phyloP scores from a whole-genome alignment of 176 grass and related monocot genomes.

The Eragrostis nindensis region DNA sequence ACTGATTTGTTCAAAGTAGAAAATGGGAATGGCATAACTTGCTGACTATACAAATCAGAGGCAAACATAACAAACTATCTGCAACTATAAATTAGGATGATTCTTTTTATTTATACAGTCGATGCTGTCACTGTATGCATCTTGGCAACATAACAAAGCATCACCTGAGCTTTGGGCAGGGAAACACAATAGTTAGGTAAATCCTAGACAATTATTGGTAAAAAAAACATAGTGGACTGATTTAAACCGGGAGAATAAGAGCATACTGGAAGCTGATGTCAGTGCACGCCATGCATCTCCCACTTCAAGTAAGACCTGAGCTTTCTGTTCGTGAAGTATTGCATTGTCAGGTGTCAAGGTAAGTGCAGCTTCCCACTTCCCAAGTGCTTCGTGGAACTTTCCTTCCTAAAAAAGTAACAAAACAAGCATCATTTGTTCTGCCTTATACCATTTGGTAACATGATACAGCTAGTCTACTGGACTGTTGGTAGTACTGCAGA shows the following conservation, averaged over 20 bases:
- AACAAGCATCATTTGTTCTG: not conserved
- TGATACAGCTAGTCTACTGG: not conserved
- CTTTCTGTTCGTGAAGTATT: constrained; percentile 80
- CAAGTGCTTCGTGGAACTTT: constrained; percentile 78
- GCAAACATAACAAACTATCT: not conserved
- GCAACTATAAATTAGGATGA: not conserved
- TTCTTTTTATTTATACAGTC: not conserved
- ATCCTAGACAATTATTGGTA: not conserved
- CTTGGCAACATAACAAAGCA: not conserved
- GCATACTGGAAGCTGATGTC: constrained; percentile 76
- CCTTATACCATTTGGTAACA: not conserved
- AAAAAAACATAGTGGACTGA: not conserved
- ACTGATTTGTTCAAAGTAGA: constrained; percentile 23
- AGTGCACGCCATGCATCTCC: constrained; percentile 85
- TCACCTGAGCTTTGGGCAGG: not conserved
- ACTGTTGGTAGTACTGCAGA: not conserved
- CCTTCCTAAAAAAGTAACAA: constrained; percentile 65
- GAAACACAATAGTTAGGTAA: not conserved
- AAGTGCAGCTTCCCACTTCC: constrained; percentile 84
- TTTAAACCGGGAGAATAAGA: constrained; percentile 9
- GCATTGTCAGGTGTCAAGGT: constrained; percentile 71
- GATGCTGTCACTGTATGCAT: not conserved
- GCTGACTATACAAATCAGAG: not conserved
- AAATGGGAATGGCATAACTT: not conserved
- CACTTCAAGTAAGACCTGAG: constrained; percentile 87